Percentiles rank a stretch among this genome's conserved stretches.
phyloP scores from a whole-genome alignment of 2,329 filamentous ascomycete species.

The Epichloe hybrida region DNA sequence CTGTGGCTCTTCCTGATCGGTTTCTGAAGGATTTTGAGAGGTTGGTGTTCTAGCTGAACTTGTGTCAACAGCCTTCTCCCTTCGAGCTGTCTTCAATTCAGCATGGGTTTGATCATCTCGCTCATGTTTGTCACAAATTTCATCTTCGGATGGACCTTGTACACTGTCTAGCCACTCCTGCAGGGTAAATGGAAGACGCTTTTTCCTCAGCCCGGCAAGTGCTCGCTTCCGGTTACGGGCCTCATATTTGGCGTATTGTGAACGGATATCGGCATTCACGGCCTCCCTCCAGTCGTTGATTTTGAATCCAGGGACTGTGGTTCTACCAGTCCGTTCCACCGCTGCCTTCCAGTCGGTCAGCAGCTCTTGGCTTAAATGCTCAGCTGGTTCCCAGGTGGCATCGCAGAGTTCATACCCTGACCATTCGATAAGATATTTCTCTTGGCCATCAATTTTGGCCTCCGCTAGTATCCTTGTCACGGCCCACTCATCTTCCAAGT shows the following conservation, averaged over 20 bases:
- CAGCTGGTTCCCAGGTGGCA: conserved; percentile 37
- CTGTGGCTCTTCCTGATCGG: not conserved
- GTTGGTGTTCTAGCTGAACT: not conserved
- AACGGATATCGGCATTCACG: conserved; percentile 11
- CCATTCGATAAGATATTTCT: conserved; percentile 25
- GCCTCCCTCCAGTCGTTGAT: conserved; percentile 25
- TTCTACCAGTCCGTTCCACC: conserved; percentile 22
- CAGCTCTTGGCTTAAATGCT: conserved; percentile 27
- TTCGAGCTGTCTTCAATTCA: not conserved
- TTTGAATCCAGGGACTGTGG: conserved; percentile 23
- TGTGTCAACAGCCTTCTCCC: not conserved
- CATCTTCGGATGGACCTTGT: conserved; percentile 3
- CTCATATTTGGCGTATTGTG: conserved; percentile 24
- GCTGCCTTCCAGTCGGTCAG: conserved; percentile 29
- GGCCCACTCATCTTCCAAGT: conserved; percentile 30
- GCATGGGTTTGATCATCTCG: not conserved
- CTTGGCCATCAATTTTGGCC: conserved; percentile 14
- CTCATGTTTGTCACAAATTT: not conserved
- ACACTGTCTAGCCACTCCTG: conserved; percentile 3
- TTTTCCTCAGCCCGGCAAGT: conserved; percentile 17
- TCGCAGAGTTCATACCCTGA: conserved; percentile 19
- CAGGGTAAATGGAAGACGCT: not conserved
- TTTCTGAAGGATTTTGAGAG: not conserved
- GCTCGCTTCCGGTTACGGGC: conserved; percentile 31
- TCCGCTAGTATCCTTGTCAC: conserved; percentile 40